Evolutionary conservation across 2,329 filamentous ascomycete species (phyloP).

Genomic region (Clarireedia homoeocarpa): DNA sequence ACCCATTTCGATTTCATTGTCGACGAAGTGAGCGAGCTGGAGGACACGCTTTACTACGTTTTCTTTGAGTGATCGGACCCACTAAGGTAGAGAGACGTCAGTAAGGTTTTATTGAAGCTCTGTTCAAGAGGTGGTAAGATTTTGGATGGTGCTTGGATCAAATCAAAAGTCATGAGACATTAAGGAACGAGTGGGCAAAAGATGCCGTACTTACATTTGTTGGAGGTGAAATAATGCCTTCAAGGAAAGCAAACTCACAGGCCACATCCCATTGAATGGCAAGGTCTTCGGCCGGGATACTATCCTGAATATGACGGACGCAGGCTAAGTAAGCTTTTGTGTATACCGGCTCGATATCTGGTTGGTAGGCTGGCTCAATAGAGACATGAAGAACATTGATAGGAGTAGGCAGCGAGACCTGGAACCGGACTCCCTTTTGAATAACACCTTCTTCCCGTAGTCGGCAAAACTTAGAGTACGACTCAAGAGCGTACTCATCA

Average conservation of each 20-base stretch:
- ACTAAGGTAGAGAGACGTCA: background rate
- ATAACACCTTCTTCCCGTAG: conserved; percentile 22
- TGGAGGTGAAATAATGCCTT: conserved; percentile 11
- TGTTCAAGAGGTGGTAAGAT: background rate
- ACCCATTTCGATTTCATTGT: conserved; percentile 34
- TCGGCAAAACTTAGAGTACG: conserved; percentile 23
- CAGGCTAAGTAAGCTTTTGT: conserved; percentile 21
- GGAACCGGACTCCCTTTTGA: conserved; percentile 24
- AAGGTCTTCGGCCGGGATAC: conserved; percentile 27
- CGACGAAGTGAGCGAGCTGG: conserved; percentile 28
- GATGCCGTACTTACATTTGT: background rate
- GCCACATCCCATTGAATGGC: conserved; percentile 29
- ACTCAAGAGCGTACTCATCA: conserved; percentile 25
- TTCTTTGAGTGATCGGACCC: conserved; percentile 22
- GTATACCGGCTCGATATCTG: conserved; percentile 26
- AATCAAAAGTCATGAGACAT: background rate
- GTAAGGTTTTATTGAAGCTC: background rate
- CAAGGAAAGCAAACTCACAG: conserved; percentile 23
- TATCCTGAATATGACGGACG: conserved; percentile 21
- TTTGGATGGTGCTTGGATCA: background rate
- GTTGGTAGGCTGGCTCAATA: conserved; percentile 20
- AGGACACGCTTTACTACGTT: conserved; percentile 31
- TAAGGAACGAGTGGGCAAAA: conserved; percentile 26
- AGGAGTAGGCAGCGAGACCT: conserved; percentile 30
- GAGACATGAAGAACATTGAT: conserved; percentile 16